Conservation (phyloP, 2,329 filamentous ascomycete genomes). For the Penicillium aurantiogriseum region DNA sequence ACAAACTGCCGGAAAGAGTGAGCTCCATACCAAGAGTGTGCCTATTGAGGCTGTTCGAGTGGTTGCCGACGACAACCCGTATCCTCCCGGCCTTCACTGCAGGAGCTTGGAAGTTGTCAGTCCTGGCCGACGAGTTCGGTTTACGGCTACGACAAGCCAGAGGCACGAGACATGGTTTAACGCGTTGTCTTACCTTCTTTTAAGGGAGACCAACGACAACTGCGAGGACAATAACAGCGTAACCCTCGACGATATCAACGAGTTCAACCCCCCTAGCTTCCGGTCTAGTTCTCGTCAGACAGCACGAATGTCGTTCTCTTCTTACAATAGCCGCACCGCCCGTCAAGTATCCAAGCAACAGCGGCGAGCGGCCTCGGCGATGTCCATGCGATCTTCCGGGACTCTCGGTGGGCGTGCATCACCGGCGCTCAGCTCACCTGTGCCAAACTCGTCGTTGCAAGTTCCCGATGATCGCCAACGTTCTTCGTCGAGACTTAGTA, state of each 20-base stretch:
- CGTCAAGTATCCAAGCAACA: conserved; percentile 61
- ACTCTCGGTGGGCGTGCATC: conserved; percentile 38
- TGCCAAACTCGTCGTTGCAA: conserved; percentile 34
- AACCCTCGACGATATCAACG: conserved; percentile 62
- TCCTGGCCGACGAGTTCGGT: conserved; percentile 83
- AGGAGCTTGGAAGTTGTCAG: conserved; percentile 91
- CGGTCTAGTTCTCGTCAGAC: conserved; percentile 56
- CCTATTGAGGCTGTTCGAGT: conserved; percentile 90
- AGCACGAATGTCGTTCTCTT: conserved; percentile 66
- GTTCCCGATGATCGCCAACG: conserved; percentile 39
- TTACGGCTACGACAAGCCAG: conserved; percentile 90
- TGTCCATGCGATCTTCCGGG: conserved; percentile 38
- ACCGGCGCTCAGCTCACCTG: conserved; percentile 35
- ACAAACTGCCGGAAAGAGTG: conserved; percentile 69
- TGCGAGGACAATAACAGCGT: conserved; percentile 61
- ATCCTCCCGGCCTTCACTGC: conserved; percentile 88
- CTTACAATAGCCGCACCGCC: conserved; percentile 73
- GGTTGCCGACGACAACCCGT: conserved; percentile 89
- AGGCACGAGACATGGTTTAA: conserved; percentile 99
- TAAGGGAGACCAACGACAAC: conserved; percentile 64
- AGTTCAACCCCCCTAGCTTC: conserved; percentile 77
- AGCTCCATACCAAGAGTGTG: conserved; percentile 83
- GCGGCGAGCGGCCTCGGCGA: conserved; percentile 39
- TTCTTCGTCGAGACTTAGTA: conserved; percentile 49
- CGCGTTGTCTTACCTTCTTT: conserved; percentile 84